Evolutionary conservation across 257 asterid species (phyloP), one percentile per base, ranked within the genome.

Genomic region (Solanum appendiculatum): DNA sequence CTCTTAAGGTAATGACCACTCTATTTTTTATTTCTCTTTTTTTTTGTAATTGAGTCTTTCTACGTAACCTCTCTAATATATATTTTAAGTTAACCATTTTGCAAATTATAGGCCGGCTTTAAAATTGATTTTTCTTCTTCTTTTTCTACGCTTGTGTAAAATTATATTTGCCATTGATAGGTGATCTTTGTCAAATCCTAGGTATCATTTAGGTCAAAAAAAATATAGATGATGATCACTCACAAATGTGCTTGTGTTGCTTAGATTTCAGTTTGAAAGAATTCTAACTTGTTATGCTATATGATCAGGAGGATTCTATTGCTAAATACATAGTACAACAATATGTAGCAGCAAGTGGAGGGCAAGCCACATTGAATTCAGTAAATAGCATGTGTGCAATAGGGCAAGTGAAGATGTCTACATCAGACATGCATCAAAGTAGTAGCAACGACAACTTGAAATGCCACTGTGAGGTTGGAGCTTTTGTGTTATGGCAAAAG

Each of bases 301-400:
- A 46, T 73, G 48, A 34, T 51, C 94, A 95, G 98, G 94, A 95
- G 89, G 92, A 96, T 8, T 92, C 96, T 1, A 97, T 94, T 0
- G 98, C 99, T 3, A 97, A 93, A 90, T 97, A 97, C 91, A 95
- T 97, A 4, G 98, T 97, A n/a, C 98, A 97, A 64, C 98, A 97
- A 85, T 97, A 97, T 46, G 84, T 94, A 82, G 99, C 99, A n/a
- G 98, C 99, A 42, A 91, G 96, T 0, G 99, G 99, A 27, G 98
- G 99, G 46, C 66, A 92, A 23, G 92, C 91, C 33, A 94, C 93
- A 13, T 89, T 94, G 4, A 91, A 92, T 80, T 86, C 87, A 0
- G 70, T 94, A 42, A 88, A 88, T 44, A 95, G 98, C 92, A 97
- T 97, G 99, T 94, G 96, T 74, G 95, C 98, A 0, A 94, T 97